Evolutionary conservation across 2,329 filamentous ascomycete genomes (phyloP).

Genomic region (Clathrospora elynae): DNA sequence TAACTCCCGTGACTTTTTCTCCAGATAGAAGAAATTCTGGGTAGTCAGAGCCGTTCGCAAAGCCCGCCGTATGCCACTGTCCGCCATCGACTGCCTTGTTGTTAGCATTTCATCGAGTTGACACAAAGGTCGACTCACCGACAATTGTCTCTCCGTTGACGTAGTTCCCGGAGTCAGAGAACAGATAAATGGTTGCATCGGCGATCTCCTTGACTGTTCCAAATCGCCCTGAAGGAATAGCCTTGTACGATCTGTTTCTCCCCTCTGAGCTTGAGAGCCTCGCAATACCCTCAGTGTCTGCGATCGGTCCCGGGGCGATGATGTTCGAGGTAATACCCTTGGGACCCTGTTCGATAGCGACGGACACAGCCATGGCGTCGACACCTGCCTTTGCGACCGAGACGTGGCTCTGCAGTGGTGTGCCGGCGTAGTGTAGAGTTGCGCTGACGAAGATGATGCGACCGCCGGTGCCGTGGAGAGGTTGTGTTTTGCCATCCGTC

Average conservation of each 20-base stretch:
- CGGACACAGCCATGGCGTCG: conserved; percentile 78
- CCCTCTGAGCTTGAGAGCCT: conserved; percentile 47
- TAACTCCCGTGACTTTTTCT: conserved; percentile 61
- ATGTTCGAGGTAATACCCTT: conserved; percentile 85
- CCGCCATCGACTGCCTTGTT: conserved; percentile 61
- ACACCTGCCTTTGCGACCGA: conserved; percentile 88
- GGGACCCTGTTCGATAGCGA: conserved; percentile 89
- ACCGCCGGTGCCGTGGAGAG: conserved; percentile 66
- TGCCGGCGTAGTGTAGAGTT: conserved; percentile 87
- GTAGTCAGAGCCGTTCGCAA: conserved; percentile 55
- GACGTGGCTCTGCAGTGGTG: conserved; percentile 87
- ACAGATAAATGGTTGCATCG: conserved; percentile 88
- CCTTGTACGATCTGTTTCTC: conserved; percentile 37
- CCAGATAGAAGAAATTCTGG: conserved; percentile 65
- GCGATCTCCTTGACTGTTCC: conserved; percentile 86
- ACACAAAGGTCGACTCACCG: conserved; percentile 62
- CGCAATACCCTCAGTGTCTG: conserved; percentile 71
- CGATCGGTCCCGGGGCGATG: conserved; percentile 85
- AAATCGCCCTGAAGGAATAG: conserved; percentile 73
- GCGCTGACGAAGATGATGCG: conserved; percentile 90
- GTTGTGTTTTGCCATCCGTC: conserved; percentile 61
- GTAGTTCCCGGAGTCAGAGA: conserved; percentile 83
- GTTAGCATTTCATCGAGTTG: no score
- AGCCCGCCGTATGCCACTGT: conserved; percentile 53
- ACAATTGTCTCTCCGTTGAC: conserved; percentile 83